These are phyloP conservation scores for Acanthamoeba triangularis DNA, from an alignment of 208 protist genomes.

Conservation along the genomic window DNA sequence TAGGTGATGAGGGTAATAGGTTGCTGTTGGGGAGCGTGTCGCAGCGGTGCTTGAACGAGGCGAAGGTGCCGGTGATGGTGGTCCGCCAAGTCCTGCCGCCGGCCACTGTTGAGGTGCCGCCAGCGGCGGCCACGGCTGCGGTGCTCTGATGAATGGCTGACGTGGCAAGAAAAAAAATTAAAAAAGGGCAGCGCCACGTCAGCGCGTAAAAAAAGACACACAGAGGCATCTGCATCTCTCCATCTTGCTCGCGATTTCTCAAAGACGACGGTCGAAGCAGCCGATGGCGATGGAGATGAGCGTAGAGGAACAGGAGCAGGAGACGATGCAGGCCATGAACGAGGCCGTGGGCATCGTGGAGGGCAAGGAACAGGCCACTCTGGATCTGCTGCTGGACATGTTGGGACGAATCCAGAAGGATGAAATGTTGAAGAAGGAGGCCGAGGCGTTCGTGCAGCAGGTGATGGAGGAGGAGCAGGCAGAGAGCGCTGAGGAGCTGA, in stretches of 20 bases:
- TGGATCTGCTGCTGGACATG: neutral
- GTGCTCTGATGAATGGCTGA: too few species aligned
- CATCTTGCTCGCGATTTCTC: too few species aligned
- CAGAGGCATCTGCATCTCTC: too few species aligned
- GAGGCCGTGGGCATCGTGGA: neutral
- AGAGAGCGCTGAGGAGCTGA: neutral
- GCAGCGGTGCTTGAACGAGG: neutral
- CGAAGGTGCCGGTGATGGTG: neutral
- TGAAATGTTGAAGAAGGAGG: conserved; percentile 18
- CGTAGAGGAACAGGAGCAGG: neutral
- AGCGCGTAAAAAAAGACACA: too few species aligned
- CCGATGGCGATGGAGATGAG: neutral
- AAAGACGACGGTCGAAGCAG: too few species aligned
- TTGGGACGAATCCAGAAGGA: neutral
- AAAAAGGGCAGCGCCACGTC: too few species aligned
- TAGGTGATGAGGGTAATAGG: neutral
- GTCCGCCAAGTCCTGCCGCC: neutral
- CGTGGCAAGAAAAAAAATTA: too few species aligned
- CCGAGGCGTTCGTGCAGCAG: neutral
- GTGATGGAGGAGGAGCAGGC: neutral
- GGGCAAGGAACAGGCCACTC: neutral
- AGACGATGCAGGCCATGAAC: neutral
- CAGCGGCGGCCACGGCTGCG: too few species aligned
- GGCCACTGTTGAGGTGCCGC: too few species aligned
- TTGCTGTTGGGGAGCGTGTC: neutral